Conservation (phyloP, 805 yeast species). For the Barnettozyma pratensis region DNA sequence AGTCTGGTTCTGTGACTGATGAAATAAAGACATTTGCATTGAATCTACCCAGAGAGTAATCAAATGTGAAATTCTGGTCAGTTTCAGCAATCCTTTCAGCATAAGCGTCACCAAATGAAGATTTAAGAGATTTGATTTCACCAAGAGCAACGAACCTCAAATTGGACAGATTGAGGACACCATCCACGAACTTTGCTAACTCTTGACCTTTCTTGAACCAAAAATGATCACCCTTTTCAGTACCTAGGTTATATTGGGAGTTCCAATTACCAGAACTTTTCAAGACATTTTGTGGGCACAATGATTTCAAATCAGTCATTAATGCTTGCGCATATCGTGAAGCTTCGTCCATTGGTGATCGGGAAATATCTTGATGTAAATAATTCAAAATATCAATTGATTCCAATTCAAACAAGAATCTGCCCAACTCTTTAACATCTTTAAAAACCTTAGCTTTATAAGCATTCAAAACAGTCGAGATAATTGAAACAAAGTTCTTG, state of each 20-base stretch:
- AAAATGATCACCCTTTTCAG: slow-evolving; percentile 29
- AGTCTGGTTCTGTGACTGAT: neutral
- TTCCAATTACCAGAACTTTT: slow-evolving; percentile 34
- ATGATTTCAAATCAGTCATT: slow-evolving; percentile 29
- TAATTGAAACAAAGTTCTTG: slow-evolving; percentile 29
- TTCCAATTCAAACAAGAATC: slow-evolving; percentile 41
- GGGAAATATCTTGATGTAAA: slow-evolving; percentile 33
- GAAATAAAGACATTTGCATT: neutral
- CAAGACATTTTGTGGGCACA: slow-evolving; percentile 36
- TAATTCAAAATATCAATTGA: slow-evolving; percentile 43
- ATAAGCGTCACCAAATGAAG: neutral
- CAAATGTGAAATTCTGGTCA: slow-evolving; percentile 43
- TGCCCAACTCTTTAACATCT: slow-evolving; percentile 28
- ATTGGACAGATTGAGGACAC: slow-evolving; percentile 27
- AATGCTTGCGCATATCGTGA: slow-evolving; percentile 35
- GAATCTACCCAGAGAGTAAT: slow-evolving; percentile 26
- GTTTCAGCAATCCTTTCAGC: neutral
- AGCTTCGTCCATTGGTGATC: slow-evolving; percentile 44
- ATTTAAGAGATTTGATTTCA: slow-evolving; percentile 6
- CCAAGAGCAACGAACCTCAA: slow-evolving; percentile 33
- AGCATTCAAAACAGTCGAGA: slow-evolving; percentile 29
- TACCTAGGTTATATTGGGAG: slow-evolving; percentile 20
- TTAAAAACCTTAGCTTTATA: slow-evolving; percentile 16
- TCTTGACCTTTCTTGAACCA: slow-evolving; percentile 38
- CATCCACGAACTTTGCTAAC: slow-evolving; percentile 31